These are phyloP conservation scores for Aplosporella prunicola DNA, from an alignment of 2,329 filamentous ascomycete species.

Conservation along the genomic window DNA sequence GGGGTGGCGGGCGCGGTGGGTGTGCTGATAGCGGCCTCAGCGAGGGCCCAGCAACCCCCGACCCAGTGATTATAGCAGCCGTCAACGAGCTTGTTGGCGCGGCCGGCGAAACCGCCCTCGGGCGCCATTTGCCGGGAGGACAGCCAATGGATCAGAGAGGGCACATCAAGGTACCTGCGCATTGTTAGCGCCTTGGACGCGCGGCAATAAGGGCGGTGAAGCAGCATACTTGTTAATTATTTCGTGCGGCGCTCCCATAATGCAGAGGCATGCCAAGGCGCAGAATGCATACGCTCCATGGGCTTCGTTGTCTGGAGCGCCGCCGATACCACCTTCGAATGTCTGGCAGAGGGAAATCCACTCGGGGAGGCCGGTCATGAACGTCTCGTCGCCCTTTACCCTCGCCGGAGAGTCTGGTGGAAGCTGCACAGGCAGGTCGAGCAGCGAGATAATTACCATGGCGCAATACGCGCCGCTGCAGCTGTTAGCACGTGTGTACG, in stretches of 20 bases:
- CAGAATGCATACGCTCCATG: conserved; percentile 97
- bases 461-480: conserved; percentile 83
- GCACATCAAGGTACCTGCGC: conserved; percentile 52
- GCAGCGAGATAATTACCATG: conserved; percentile 69
- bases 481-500: conserved; percentile 11
- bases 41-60: conserved; percentile 83
- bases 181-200: conserved; percentile 21
- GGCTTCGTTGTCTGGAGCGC: conserved; percentile 76
- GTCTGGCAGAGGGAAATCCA: conserved; percentile 87
- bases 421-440: conserved; percentile 73
- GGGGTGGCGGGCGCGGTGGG: conserved; percentile 18
- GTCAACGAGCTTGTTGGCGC: conserved; percentile 96
- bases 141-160: conserved; percentile 74
- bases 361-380: conserved; percentile 64
- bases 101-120: conserved; percentile 85
- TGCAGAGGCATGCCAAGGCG: conserved; percentile 77
- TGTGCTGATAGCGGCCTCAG: conserved; percentile 67
- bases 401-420: conserved; percentile 62
- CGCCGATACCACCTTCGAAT: conserved; percentile 88
- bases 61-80: conserved; percentile 99
- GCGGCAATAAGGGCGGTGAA: too few species aligned
- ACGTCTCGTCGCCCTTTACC: conserved; percentile 51
- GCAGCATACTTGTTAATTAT: conserved; percentile 65
- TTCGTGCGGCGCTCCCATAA: conserved; percentile 68
- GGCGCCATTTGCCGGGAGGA: conserved; percentile 81